These are phyloP conservation scores for Pyrus betulifolia DNA, from an alignment of 306 rosid species.

Conservation along the genomic window DNA sequence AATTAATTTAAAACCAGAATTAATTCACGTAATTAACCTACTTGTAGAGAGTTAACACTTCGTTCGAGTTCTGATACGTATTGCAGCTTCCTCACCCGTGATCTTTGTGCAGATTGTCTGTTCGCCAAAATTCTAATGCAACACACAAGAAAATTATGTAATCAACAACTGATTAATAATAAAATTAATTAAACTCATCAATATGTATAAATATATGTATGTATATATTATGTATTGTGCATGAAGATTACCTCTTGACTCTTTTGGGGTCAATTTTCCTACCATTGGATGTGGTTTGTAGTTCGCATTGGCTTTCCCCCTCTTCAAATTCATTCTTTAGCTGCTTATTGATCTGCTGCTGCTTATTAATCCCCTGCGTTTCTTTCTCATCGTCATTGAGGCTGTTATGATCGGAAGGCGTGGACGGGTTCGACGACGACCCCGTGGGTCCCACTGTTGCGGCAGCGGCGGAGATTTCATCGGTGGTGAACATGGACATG, in stretches of 20 bases:
- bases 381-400: conserved; percentile 54
- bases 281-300: conserved; percentile 28
- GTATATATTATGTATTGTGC: background rate
- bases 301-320: conserved; percentile 51
- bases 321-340: conserved; percentile 60
- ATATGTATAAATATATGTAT: background rate
- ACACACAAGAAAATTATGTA: background rate
- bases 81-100: conserved; percentile 93
- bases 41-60: conserved; percentile 87
- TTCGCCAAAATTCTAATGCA: conserved; percentile 79
- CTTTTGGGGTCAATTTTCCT: conserved; percentile 72
- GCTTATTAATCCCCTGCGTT: background rate
- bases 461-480: conserved; percentile 36
- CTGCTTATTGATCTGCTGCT: background rate
- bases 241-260: conserved; percentile 66
- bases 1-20: background rate
- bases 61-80: conserved; percentile 91
- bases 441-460: conserved; percentile 15
- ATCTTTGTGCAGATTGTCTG: conserved; percentile 95
- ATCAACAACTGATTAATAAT: background rate
- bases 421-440: conserved; percentile 68
- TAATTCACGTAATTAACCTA: background rate
- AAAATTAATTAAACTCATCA: background rate
- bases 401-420: conserved; percentile 78
- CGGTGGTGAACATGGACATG: conserved; percentile 63